Evolutionary conservation across 2,329 filamentous ascomycete genomes (phyloP).

Genomic region (Coniochaeta sp.): DNA sequence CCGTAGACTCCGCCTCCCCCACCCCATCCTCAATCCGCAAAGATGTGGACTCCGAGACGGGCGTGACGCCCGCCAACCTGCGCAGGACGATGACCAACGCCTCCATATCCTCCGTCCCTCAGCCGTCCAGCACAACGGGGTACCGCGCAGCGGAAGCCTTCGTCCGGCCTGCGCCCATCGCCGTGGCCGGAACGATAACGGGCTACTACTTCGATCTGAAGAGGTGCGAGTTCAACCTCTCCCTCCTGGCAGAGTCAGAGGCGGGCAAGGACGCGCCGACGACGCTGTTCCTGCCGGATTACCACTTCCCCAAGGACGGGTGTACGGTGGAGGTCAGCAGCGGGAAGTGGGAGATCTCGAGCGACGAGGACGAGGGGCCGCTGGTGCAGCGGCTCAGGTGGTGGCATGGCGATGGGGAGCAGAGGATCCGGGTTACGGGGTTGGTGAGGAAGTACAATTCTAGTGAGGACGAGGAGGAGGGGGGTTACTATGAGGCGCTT

Average conservation of each 20-base stretch:
- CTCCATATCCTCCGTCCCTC: conserved; percentile 53
- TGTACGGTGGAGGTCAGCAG: conserved; percentile 69
- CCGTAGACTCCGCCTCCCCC: conserved; percentile 25
- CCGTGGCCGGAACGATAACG: conserved; percentile 62
- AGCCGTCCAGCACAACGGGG: conserved; percentile 47
- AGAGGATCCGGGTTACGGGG: conserved; percentile 70
- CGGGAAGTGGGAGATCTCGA: conserved; percentile 83
- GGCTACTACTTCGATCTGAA: conserved; percentile 76
- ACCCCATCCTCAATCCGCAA: conserved; percentile 21
- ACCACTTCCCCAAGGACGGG: conserved; percentile 75
- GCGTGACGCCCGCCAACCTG: conserved; percentile 68
- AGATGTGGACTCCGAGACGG: conserved; percentile 42
- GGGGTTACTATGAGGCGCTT: conserved; percentile 70
- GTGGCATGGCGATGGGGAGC: conserved; percentile 85
- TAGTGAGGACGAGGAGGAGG: conserved; percentile 53
- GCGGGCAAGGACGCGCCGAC: conserved; percentile 58
- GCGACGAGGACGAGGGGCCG: conserved; percentile 61
- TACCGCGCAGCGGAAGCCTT: conserved; percentile 90
- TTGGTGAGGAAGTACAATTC: conserved; percentile 57
- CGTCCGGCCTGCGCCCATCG: conserved; percentile 74
- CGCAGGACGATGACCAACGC: conserved; percentile 62
- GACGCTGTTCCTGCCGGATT: conserved; percentile 79
- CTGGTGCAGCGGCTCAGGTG: conserved; percentile 72
- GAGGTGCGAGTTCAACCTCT: conserved; percentile 68
- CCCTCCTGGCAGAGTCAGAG: conserved; percentile 50